Conservation (phyloP, 2,329 filamentous ascomycete species). For the Fusarium heterosporum region DNA sequence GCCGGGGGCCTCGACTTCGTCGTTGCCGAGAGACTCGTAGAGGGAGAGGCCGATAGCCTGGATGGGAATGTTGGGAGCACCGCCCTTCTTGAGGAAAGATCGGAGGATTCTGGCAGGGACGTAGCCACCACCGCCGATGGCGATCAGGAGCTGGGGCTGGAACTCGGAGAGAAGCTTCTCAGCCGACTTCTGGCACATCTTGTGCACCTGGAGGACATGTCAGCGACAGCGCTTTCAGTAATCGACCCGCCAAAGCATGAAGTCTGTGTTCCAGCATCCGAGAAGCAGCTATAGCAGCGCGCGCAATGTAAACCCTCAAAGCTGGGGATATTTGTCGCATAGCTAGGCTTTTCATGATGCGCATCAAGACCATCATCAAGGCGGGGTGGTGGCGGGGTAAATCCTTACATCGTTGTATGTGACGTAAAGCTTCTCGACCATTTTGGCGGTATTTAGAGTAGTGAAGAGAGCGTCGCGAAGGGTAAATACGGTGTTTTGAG, state of each 20-base stretch:
- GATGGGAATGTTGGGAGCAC: conserved; percentile 94
- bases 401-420: conserved; percentile 87
- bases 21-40: conserved; percentile 83
- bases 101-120: conserved; percentile 96
- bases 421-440: conserved; percentile 88
- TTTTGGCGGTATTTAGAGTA: conserved; percentile 58
- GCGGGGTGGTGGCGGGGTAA: conserved; percentile 47
- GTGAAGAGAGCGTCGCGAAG: conserved; percentile 30
- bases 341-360: conserved; percentile 24
- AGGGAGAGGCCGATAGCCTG: conserved; percentile 98
- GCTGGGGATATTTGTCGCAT: conserved; percentile 8
- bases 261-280: fast-evolving
- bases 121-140: conserved; percentile 97
- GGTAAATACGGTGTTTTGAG: not conserved
- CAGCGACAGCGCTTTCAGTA: conserved; percentile 16
- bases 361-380: conserved; percentile 38
- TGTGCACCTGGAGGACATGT: conserved; percentile 79
- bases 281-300: not conserved
- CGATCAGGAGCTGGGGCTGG: conserved; percentile 96
- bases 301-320: not conserved
- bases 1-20: conserved; percentile 75
- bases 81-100: conserved; percentile 93
- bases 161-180: conserved; percentile 84
- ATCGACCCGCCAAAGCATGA: not conserved
- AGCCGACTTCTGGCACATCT: conserved; percentile 91